Conservation (phyloP, 2,329 filamentous ascomycete species). For the Periglandula ipomoeae region DNA sequence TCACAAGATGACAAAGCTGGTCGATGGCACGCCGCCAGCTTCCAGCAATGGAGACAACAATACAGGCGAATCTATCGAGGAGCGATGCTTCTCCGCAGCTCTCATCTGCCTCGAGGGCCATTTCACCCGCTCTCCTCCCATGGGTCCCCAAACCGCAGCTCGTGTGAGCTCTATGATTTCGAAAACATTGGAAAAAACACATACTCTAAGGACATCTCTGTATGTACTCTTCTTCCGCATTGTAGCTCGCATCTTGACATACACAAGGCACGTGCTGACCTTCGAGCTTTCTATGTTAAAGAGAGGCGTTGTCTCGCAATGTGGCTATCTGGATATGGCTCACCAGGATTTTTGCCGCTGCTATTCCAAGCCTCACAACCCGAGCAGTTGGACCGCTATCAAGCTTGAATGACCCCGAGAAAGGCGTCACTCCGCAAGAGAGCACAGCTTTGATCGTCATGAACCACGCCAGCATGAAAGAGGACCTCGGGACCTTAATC, state of each 20-base stretch:
- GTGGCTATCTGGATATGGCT: slow-evolving; percentile 59
- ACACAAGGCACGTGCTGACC: not conserved
- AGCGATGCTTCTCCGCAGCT: slow-evolving; percentile 51
- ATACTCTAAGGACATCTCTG: slow-evolving; percentile 51
- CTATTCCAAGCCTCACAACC: slow-evolving; percentile 50
- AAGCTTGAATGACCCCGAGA: slow-evolving; percentile 43
- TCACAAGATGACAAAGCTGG: slow-evolving; percentile 17
- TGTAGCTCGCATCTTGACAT: slow-evolving; percentile 8
- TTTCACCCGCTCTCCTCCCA: slow-evolving; percentile 46
- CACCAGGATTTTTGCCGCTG: slow-evolving; percentile 50
- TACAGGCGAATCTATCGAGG: slow-evolving; percentile 46
- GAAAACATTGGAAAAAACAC: slow-evolving; percentile 55
- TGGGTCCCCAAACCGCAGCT: slow-evolving; percentile 46
- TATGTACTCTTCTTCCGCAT: slow-evolving; percentile 21
- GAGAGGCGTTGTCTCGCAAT: slow-evolving; percentile 52
- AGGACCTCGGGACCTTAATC: slow-evolving; percentile 54
- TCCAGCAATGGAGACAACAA: slow-evolving; percentile 11
- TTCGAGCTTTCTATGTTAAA: slow-evolving; percentile 15
- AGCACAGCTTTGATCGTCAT: slow-evolving; percentile 54
- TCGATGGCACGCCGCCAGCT: slow-evolving; percentile 15
- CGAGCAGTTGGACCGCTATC: slow-evolving; percentile 49
- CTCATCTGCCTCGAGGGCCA: slow-evolving; percentile 54
- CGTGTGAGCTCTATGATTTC: slow-evolving; percentile 49
- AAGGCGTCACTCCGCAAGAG: slow-evolving; percentile 50
- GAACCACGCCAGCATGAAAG: slow-evolving; percentile 51